Evolutionary conservation across 352 stramenopile species (phyloP), one percentile per base, ranked within the genome.

Genomic region (Saprolegnia parasitica): DNA sequence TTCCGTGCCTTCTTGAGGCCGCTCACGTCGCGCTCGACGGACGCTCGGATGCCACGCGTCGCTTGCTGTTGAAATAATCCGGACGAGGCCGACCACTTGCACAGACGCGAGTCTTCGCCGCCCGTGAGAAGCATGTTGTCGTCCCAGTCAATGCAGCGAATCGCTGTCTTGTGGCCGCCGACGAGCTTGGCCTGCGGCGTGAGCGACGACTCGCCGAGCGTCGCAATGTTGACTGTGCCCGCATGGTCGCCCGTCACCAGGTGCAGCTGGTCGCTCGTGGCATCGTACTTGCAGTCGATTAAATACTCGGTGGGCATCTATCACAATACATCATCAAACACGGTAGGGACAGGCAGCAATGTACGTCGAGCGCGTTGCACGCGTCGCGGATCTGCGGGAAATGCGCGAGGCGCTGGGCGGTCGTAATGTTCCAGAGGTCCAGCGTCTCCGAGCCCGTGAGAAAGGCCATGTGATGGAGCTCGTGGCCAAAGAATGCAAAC

Each of bases 371-470:
- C 21, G 71, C 73, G 71, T 81, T 91, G 75, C 85, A 93, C 72
- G 93, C 81, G 23, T 87, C 81, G 10, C 87, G 86, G 21, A 94
- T 77, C 6, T 73, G 80, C 60, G 80, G 75, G 71, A 91, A 94
- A 74, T 94, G 86, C 64, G 90, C 86, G 68, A 96, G 77, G 10
- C 86, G 79, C 73, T 94, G 61, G 8, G 90, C 90, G 5, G 81
- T 91, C 74, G 84, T 83, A 46, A 95, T 61, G 74, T 97, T 95
- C 90, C 90, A 97, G 56, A 97, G 71, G 56, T 94, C 89, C 23
- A 96, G 78, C 46, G 86, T 96, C 78, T 97, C 90, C 18, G 85
- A 89, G 70, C 90, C 87, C 0, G 88, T 96, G 23, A 96, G 78
- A 57, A 80, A 95, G 68, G 83, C 94, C 26, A 96, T 84, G 64